A percentile compares a stretch with the other conserved stretches of the same genome.
phyloP scores from a whole-genome alignment of 2,329 filamentous ascomycete genomes.

The Neocatenulostroma microsporum region DNA sequence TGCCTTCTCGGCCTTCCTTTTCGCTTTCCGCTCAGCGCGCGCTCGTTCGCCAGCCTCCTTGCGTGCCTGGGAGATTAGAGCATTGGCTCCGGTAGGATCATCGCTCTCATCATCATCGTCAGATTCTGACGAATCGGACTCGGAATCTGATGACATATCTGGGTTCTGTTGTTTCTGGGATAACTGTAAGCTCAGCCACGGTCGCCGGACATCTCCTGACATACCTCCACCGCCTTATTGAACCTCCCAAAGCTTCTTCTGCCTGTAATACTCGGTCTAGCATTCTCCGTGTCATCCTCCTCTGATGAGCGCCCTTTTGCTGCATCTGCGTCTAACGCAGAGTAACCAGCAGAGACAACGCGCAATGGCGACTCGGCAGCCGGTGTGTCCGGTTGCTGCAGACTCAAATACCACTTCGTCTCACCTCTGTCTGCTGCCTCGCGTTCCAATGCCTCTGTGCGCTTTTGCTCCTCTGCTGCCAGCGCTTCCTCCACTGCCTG shows the following conservation, averaged over 20 bases:
- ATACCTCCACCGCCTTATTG: constrained; percentile 31
- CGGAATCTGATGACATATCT: constrained; percentile 21
- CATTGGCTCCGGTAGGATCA: constrained; percentile 34
- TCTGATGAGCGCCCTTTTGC: constrained; percentile 8
- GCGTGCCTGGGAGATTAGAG: constrained; percentile 39
- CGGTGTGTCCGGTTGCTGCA: constrained; percentile 36
- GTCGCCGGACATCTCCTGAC: no score
- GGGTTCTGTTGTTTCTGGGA: constrained; percentile 34
- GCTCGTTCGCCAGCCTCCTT: constrained; percentile 38
- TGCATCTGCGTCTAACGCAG: constrained; percentile 37
- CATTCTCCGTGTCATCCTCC: constrained; percentile 28
- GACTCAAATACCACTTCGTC: constrained; percentile 66
- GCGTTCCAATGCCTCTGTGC: constrained; percentile 50
- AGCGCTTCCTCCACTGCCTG: constrained; percentile 56
- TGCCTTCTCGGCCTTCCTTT: constrained; percentile 42
- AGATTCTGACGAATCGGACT: constrained; percentile 22
- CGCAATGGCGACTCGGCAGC: constrained; percentile 35
- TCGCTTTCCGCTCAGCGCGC: constrained; percentile 39
- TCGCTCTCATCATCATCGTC: constrained; percentile 33
- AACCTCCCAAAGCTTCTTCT: constrained; percentile 47
- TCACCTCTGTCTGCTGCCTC: constrained; percentile 58
- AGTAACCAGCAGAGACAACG: constrained; percentile 56
- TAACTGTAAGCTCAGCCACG: no score
- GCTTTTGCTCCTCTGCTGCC: constrained; percentile 59
- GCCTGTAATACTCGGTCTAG: constrained; percentile 28